phyloP scores from a whole-genome alignment of 345 rosid genomes.

The Tarenaya hassleriana region DNA sequence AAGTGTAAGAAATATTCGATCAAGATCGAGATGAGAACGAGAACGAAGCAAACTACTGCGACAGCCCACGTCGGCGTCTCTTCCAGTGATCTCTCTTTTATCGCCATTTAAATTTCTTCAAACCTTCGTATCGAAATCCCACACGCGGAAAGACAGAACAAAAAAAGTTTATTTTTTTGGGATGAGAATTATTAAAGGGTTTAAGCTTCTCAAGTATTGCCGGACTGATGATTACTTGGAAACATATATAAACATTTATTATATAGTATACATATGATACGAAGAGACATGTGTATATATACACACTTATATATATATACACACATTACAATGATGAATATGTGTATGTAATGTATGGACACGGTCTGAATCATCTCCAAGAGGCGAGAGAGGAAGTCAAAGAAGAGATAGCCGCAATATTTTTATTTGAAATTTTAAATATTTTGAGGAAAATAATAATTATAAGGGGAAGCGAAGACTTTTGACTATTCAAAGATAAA shows the following conservation, averaged over 20 bases:
- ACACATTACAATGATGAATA: not conserved
- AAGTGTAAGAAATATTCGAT: slow-evolving; percentile 63
- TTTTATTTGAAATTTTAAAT: not conserved
- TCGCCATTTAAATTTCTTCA: slow-evolving; percentile 18
- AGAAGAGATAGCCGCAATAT: slow-evolving; percentile 20
- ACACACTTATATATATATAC: slow-evolving; percentile 13
- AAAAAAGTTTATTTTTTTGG: no score
- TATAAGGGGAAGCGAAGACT: slow-evolving; percentile 22
- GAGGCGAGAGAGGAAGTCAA: slow-evolving; percentile 22
- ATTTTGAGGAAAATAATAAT: not conserved
- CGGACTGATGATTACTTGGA: no score
- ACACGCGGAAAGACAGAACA: no score
- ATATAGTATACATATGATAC: no score
- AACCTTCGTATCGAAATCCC: no score
- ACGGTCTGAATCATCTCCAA: slow-evolving; percentile 1
- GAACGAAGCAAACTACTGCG: slow-evolving; percentile 67
- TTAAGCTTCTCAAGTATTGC: no score
- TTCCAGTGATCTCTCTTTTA: slow-evolving; percentile 44
- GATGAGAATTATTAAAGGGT: no score
- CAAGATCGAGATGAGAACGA: slow-evolving; percentile 61
- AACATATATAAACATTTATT: no score
- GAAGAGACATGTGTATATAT: no score
- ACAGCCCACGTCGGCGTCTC: slow-evolving; percentile 92
- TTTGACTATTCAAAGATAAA: slow-evolving; percentile 25
- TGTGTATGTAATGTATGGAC: not conserved